Percentiles rank a stretch among this genome's conserved stretches.
Conservation (phyloP, 805 yeast genomes). For the Yarrowia sp. region DNA sequence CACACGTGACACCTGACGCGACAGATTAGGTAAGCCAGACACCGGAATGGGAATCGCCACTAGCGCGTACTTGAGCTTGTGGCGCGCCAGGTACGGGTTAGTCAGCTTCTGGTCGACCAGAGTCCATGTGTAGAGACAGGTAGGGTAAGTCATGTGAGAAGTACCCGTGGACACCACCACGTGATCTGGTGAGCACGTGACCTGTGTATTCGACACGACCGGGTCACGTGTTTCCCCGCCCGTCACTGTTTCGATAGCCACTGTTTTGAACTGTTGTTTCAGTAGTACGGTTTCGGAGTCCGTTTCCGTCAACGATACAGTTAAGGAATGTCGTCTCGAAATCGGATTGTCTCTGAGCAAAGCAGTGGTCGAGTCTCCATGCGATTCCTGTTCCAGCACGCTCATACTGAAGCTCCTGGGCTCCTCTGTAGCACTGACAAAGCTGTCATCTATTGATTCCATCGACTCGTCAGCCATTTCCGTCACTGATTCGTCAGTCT, state of each 20-base stretch:
- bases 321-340: background rate
- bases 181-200: conserved; percentile 4
- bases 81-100: background rate
- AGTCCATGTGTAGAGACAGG: conserved; percentile 16
- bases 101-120: conserved; percentile 3
- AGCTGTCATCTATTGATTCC: background rate
- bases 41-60: conserved; percentile 18
- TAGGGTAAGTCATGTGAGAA: background rate
- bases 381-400: background rate
- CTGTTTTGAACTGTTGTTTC: background rate
- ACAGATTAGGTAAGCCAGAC: background rate
- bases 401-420: background rate
- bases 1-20: background rate
- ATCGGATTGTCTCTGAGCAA: background rate
- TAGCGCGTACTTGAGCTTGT: conserved; percentile 1
- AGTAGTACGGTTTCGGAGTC: background rate
- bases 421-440: background rate
- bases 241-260: background rate
- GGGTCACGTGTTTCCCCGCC: conserved; percentile 11
- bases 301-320: background rate
- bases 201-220: background rate
- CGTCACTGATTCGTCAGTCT: no score
- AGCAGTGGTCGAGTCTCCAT: background rate
- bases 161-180: background rate
- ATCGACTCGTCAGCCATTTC: background rate